Percentiles rank a stretch among this genome's conserved stretches.
Conservation (phyloP, 352 stramenopile genomes). For the Phytopythium cucurbitacearum region DNA sequence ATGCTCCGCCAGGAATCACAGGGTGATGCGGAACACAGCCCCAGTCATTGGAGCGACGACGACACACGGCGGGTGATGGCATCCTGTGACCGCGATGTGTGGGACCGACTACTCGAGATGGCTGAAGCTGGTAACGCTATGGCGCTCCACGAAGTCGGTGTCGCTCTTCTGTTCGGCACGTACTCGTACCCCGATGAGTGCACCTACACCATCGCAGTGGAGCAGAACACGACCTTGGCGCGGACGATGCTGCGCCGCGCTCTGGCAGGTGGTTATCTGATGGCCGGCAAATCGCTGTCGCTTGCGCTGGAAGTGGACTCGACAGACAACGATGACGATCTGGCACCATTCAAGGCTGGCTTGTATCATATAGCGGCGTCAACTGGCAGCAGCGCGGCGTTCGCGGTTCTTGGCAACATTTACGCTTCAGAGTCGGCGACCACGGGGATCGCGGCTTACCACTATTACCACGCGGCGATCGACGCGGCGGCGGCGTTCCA, state of each 20-base stretch:
- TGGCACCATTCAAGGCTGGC: slow-evolving; percentile 19
- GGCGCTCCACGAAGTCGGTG: neutral
- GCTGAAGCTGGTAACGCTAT: neutral
- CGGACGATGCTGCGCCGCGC: neutral
- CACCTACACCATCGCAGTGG: neutral
- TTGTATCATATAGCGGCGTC: slow-evolving; percentile 49
- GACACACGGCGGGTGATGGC: no score
- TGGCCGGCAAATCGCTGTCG: slow-evolving; percentile 9
- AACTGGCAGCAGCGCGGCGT: slow-evolving; percentile 36
- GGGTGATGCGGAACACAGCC: no score
- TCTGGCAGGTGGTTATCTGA: slow-evolving; percentile 5
- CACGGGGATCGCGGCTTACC: slow-evolving; percentile 29
- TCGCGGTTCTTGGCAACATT: slow-evolving; percentile 40
- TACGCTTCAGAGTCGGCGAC: no score
- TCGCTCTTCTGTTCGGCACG: neutral
- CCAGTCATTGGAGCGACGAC: no score
- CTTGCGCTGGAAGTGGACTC: slow-evolving; percentile 4
- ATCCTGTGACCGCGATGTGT: neutral
- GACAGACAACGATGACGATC: neutral
- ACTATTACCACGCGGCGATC: slow-evolving; percentile 54
- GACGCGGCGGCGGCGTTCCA: slow-evolving; percentile 54
- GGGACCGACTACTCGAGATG: neutral
- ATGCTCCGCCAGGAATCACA: no score
- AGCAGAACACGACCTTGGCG: neutral
- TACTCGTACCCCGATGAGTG: neutral